phyloP scores from a whole-genome alignment of 805 yeast species.

The Saccharomycopsis sp. region DNA sequence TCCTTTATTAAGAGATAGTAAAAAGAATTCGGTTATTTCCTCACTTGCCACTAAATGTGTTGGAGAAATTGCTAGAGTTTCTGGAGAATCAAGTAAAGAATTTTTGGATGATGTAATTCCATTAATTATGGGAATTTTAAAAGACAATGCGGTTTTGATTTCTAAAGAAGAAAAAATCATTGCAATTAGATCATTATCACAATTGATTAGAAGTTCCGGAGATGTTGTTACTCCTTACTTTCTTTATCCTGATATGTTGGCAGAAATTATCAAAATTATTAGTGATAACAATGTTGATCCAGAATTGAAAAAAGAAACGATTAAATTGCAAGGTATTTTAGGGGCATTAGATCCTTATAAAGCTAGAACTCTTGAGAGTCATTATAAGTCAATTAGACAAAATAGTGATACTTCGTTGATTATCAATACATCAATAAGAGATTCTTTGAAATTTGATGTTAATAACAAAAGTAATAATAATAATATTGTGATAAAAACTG shows the following conservation, averaged over 20 bases:
- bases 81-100: constrained; percentile 72
- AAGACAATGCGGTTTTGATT: constrained; percentile 56
- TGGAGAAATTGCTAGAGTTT: constrained; percentile 83
- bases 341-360: constrained; percentile 98
- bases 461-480: constrained; percentile 8
- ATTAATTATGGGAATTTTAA: constrained; percentile 72
- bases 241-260: constrained; percentile 83
- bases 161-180: constrained; percentile 83
- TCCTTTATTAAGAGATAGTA: constrained; percentile 50
- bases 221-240: constrained; percentile 89
- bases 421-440: not conserved
- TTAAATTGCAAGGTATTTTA: constrained; percentile 77
- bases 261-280: constrained; percentile 69
- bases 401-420: no score
- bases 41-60: constrained; percentile 76
- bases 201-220: constrained; percentile 81
- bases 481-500: not conserved
- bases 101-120: constrained; percentile 79
- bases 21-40: constrained; percentile 69
- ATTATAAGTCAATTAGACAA: constrained; percentile 10
- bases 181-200: constrained; percentile 80
- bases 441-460: constrained; percentile 17
- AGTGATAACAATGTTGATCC: constrained; percentile 47
- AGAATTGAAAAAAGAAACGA: constrained; percentile 75
- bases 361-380: constrained; percentile 79